Conservation (phyloP, 2,329 filamentous ascomycete genomes). For the Cytospora mali region DNA sequence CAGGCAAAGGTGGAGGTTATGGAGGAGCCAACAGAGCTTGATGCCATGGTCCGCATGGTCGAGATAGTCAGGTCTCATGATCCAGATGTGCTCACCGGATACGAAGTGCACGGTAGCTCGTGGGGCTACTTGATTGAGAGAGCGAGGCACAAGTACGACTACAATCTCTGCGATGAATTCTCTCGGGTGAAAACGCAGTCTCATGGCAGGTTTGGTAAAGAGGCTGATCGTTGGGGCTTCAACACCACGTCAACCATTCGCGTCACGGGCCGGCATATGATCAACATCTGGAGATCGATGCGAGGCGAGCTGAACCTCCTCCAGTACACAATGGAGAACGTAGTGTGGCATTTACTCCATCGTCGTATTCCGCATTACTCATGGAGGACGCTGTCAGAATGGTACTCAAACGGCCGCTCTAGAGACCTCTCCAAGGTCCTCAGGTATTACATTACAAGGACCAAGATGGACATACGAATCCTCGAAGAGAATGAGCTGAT, state of each 20-base stretch:
- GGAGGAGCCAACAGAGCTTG: conserved; percentile 78
- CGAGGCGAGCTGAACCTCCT: conserved; percentile 86
- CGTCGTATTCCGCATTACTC: conserved; percentile 86
- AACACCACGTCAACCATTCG: conserved; percentile 89
- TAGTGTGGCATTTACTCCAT: conserved; percentile 88
- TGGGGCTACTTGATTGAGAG: conserved; percentile 97
- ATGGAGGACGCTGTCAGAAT: conserved; percentile 75
- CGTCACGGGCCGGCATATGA: conserved; percentile 92
- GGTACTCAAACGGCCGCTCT: conserved; percentile 73
- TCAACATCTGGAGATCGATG: conserved; percentile 98
- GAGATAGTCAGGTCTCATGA: conserved; percentile 83
- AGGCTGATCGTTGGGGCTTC: conserved; percentile 89
- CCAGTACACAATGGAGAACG: conserved; percentile 96
- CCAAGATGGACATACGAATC: conserved; percentile 85
- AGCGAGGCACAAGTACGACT: conserved; percentile 82
- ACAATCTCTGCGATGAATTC: conserved; percentile 87
- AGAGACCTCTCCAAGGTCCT: conserved; percentile 74
- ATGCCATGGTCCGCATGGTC: conserved; percentile 82
- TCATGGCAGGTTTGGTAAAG: conserved; percentile 81
- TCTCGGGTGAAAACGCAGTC: conserved; percentile 85
- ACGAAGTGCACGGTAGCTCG: conserved; percentile 88
- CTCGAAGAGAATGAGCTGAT: conserved; percentile 89
- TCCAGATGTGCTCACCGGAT: conserved; percentile 91
- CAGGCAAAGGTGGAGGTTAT: conserved; percentile 67
- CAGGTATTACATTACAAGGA: conserved; percentile 74